Conservation (phyloP, 1,284 basidiomycete genomes). For the Cutaneotrichosporon sp. region DNA sequence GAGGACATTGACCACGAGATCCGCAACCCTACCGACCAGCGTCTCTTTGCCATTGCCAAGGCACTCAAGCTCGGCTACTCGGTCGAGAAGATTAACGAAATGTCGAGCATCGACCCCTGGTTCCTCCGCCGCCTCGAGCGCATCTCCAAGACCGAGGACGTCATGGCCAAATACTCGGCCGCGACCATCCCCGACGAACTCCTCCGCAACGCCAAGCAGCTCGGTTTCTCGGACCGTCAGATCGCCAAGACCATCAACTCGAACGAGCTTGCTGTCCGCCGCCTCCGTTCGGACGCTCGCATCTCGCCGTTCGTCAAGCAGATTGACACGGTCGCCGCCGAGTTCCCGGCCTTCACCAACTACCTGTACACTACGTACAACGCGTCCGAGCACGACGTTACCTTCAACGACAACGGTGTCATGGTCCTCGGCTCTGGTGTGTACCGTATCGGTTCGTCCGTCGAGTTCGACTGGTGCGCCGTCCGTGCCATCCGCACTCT, state of each 20-base stretch:
- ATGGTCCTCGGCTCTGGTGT: constrained; percentile 98
- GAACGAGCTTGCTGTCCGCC: constrained; percentile 63
- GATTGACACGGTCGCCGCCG: constrained; percentile 97
- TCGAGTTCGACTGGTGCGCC: constrained; percentile 99
- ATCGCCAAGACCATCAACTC: constrained; percentile 71
- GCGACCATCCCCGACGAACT: constrained; percentile 65
- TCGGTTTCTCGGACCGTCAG: constrained; percentile 94
- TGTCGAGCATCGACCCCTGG: constrained; percentile 98
- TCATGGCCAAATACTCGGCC: constrained; percentile 65
- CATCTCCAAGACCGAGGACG: constrained; percentile 75
- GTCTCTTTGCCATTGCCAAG: constrained; percentile 93
- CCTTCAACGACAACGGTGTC: constrained; percentile 85
- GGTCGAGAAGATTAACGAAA: constrained; percentile 92
- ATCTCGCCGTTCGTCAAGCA: constrained; percentile 95
- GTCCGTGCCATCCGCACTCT: constrained; percentile 94
- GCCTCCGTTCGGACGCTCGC: constrained; percentile 74
- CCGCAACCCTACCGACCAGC: constrained; percentile 67
- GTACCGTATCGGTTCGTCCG: constrained; percentile 96
- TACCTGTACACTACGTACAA: constrained; percentile 99
- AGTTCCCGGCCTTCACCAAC: constrained; percentile 98
- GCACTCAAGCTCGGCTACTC: constrained; percentile 92
- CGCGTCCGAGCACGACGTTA: constrained; percentile 84
- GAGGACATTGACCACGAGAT: constrained; percentile 82
- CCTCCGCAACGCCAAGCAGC: constrained; percentile 84
- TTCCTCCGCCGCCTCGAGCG: constrained; percentile 87